Evolutionary conservation across 2,329 filamentous ascomycete genomes (phyloP).

Genomic region (Beauveria sp.): DNA sequence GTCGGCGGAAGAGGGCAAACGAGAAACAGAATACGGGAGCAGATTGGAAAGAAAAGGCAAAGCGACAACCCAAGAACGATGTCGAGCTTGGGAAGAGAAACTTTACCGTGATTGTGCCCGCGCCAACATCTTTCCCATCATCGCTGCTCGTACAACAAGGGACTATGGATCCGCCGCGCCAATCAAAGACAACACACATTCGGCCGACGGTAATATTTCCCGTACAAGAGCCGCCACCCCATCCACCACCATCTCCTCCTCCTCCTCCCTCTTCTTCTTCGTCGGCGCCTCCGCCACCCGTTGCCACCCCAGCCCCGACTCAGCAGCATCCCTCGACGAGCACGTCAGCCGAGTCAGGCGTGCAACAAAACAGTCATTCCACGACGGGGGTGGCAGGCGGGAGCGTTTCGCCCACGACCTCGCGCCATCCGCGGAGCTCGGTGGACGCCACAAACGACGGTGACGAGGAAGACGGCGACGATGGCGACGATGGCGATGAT

Average conservation of each 20-base stretch:
- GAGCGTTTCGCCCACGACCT: background rate
- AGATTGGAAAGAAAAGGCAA: background rate
- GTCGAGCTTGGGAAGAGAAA: conserved; percentile 15
- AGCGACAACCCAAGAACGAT: background rate
- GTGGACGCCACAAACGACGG: background rate
- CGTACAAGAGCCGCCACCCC: background rate
- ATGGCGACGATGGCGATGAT: background rate
- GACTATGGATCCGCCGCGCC: background rate
- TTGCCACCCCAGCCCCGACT: background rate
- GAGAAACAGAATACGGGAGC: background rate
- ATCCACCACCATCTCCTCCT: background rate
- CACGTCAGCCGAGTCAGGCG: background rate
- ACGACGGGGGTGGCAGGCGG: background rate
- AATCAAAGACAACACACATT: background rate
- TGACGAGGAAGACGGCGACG: background rate
- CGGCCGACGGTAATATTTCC: background rate
- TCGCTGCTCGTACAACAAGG: background rate
- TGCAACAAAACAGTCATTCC: too few species aligned
- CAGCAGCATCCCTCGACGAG: background rate
- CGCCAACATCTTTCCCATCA: conserved; percentile 24
- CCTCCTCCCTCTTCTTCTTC: background rate
- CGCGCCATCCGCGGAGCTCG: background rate
- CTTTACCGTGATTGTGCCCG: conserved; percentile 24
- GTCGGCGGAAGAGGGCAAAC: background rate
- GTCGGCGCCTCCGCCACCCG: background rate